phyloP scores from a whole-genome alignment of 2,329 filamentous ascomycete genomes.

The Lasiodiplodia theobromae region DNA sequence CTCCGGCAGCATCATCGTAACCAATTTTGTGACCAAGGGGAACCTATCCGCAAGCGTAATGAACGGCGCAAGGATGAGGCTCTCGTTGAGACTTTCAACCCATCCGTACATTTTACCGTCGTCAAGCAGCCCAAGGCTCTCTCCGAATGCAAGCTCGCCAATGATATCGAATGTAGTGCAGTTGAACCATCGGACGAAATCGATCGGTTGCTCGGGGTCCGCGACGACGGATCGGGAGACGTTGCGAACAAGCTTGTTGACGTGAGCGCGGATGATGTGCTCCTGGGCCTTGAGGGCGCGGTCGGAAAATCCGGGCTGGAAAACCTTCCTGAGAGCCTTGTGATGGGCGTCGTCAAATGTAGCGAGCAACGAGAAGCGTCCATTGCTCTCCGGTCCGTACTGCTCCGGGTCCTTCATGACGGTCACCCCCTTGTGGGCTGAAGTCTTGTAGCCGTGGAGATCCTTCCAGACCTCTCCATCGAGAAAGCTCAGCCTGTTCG shows the following conservation, averaged over 20 bases:
- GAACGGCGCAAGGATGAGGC: not conserved
- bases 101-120: slow-evolving; percentile 15
- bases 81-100: not conserved
- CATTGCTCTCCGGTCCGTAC: not conserved
- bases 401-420: slow-evolving; percentile 39
- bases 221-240: slow-evolving; percentile 40
- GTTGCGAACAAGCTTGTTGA: slow-evolving; percentile 49
- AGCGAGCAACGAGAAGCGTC: not conserved
- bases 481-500: slow-evolving; percentile 49
- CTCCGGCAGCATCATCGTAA: not conserved
- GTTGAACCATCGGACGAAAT: slow-evolving; percentile 44
- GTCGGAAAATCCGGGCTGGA: slow-evolving; percentile 51
- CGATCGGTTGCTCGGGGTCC: slow-evolving; percentile 38
- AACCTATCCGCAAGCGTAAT: not conserved
- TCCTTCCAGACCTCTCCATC: slow-evolving; percentile 51
- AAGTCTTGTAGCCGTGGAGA: slow-evolving; percentile 40
- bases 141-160: slow-evolving; percentile 37
- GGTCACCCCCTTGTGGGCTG: slow-evolving; percentile 33
- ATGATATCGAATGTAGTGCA: slow-evolving; percentile 36
- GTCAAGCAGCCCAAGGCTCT: slow-evolving; percentile 34
- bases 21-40: not conserved
- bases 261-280: slow-evolving; percentile 50
- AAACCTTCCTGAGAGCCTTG: slow-evolving; percentile 46
- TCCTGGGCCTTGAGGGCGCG: slow-evolving; percentile 33
- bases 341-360: slow-evolving; percentile 48